Evolutionary conservation across 495 filamentous ascomycete genomes (phyloP).

Genomic region (Penicillium paxilli): DNA sequence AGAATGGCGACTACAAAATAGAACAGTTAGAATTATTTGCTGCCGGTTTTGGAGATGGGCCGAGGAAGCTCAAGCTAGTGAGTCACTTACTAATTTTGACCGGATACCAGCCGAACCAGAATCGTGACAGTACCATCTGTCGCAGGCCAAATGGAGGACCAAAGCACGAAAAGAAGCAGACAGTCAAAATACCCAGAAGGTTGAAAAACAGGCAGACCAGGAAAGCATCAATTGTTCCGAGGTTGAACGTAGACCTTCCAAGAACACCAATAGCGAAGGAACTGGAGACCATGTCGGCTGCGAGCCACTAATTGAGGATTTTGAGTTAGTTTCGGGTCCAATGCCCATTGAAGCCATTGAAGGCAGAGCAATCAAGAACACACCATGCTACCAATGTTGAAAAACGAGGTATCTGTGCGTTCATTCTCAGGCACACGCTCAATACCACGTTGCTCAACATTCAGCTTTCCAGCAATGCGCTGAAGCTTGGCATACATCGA

Average conservation of each 20-base stretch:
- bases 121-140: constrained; percentile 84
- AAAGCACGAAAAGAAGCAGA: constrained; percentile 79
- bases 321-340: constrained; percentile 24
- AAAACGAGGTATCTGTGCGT: constrained; percentile 63
- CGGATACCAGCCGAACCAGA: constrained; percentile 75
- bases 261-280: constrained; percentile 81
- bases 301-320: constrained; percentile 63
- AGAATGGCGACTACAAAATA: constrained; percentile 61
- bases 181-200: constrained; percentile 68
- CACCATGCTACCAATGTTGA: constrained; percentile 77
- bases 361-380: constrained; percentile 19
- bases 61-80: too few relatives aligned
- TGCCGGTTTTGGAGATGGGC: neutral
- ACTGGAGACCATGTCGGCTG: constrained; percentile 81
- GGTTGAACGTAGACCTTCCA: constrained; percentile 61
- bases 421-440: constrained; percentile 78
- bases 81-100: constrained; percentile 72
- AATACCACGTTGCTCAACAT: constrained; percentile 77
- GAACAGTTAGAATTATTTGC: neutral
- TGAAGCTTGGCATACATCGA: constrained; percentile 66
- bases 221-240: constrained; percentile 77
- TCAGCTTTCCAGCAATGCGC: constrained; percentile 65
- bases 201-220: constrained; percentile 80
- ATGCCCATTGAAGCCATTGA: constrained; percentile 3
- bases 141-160: constrained; percentile 76